These are phyloP conservation scores for Trichoderma orchidacearum DNA, from an alignment of 495 filamentous ascomycete genomes.

Conservation along the genomic window DNA sequence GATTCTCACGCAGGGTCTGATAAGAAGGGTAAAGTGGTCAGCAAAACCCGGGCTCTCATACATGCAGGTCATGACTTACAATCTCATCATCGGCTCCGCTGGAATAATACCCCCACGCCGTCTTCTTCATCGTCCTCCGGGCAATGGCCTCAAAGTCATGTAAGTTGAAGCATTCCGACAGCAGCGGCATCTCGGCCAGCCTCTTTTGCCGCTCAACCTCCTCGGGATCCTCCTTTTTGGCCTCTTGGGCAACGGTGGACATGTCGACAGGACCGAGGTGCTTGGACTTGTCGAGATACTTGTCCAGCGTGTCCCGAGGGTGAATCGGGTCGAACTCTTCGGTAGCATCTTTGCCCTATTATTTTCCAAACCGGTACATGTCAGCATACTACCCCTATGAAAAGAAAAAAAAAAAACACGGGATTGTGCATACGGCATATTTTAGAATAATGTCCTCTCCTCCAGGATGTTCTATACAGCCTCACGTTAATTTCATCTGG, in stretches of 20 bases:
- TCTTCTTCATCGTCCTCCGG: slow-evolving; percentile 78
- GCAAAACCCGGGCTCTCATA: neutral
- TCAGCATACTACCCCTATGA: neutral
- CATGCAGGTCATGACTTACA: slow-evolving; percentile 35
- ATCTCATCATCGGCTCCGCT: slow-evolving; percentile 96
- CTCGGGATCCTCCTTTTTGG: slow-evolving; percentile 57
- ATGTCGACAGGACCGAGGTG: slow-evolving; percentile 90
- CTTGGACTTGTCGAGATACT: slow-evolving; percentile 71
- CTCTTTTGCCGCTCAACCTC: slow-evolving; percentile 64
- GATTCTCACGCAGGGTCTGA: slow-evolving; percentile 95
- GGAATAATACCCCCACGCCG: slow-evolving; percentile 93
- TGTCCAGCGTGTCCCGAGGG: slow-evolving; percentile 62
- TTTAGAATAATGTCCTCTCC: slow-evolving; percentile 68
- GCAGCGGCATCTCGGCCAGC: slow-evolving; percentile 61
- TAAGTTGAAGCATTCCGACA: slow-evolving; percentile 88
- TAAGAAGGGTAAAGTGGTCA: neutral
- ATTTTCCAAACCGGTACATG: too few relatives aligned
- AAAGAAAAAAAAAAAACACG: neutral
- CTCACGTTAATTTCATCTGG: too few relatives aligned
- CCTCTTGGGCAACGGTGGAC: slow-evolving; percentile 62
- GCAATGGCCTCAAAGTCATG: slow-evolving; percentile 93
- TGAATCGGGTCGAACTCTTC: slow-evolving; percentile 75
- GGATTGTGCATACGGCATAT: slow-evolving; percentile 38
- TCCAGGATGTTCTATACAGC: slow-evolving; percentile 65
- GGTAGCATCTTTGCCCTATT: slow-evolving; percentile 66